Evolutionary conservation across 495 filamentous ascomycete genomes (phyloP), one percentile per base, ranked within the genome.

Genomic region (Talaromyces proteolyticus): DNA sequence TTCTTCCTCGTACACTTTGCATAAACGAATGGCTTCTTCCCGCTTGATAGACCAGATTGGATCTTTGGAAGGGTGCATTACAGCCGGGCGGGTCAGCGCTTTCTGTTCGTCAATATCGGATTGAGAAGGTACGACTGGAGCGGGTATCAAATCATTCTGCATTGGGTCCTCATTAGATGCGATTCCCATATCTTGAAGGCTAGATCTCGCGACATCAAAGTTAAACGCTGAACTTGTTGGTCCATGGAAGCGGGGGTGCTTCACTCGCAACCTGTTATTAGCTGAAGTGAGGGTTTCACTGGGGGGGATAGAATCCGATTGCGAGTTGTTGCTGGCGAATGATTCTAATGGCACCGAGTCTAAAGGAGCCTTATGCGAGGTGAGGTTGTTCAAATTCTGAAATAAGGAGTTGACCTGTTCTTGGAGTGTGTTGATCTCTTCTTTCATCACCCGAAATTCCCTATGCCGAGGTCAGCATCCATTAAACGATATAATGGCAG

Each of bases 151-250:
- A 26, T 75, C 75, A 57, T 83, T 79, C n/a, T 80, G 73, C 21
- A 82, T 78, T 23, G 57, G 73, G 43, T 79, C 77, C 40, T 86
- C 84, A 12, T 63, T 63, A 10, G 63, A 60, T 3, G 69, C 57
- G 51, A 94, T 91, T 2, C 90, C 91, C 89, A 96, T 94, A 50
- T 81, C 89, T 54, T 92, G 87, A 19, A 96, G 67, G 16, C 89
- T 95, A 36, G 82, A 88, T 61, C 88, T 89, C 19, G 91, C 91
- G 4, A 95, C 86, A 54, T 90, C 86, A 50, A 96, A 81, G 54
- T 84, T 91, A 70, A 90, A 96, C 6, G 84, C 81, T 7, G 84
- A 87, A 69, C 88, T 92, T 0, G 89, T 95, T 2, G 91, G 91
- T 0, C 91, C 91, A 44, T 86, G 86, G 54, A 92, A 95, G 8